Conservation (phyloP, 192 early-diverging fungal genomes). For the Coemansia sp. region DNA sequence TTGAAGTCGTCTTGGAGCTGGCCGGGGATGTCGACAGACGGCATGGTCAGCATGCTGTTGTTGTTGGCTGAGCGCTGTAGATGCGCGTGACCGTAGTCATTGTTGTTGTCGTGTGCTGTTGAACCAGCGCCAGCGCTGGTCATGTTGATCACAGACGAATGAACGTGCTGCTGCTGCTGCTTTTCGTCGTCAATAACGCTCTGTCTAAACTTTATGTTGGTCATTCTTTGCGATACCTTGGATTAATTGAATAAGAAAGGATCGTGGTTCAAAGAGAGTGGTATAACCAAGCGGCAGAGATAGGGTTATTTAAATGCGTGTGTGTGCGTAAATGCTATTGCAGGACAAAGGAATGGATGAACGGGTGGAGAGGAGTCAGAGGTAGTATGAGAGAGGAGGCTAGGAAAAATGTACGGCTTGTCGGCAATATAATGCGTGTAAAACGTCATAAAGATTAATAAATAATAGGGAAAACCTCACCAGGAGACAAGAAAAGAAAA, state of each 20-base stretch:
- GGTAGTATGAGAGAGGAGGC: too few relatives aligned
- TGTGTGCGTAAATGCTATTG: too few relatives aligned
- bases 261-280: neutral
- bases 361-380: too few relatives aligned
- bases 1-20: constrained; percentile 49
- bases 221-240: constrained; percentile 9
- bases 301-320: too few relatives aligned
- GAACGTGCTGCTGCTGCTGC: constrained; percentile 16
- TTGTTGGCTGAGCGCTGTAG: constrained; percentile 14
- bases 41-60: constrained; percentile 35
- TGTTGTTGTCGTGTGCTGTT: neutral
- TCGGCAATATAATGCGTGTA: too few relatives aligned
- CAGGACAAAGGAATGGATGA: too few relatives aligned
- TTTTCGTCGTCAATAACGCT: neutral
- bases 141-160: constrained; percentile 39
- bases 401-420: too few relatives aligned
- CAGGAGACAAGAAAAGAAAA: too few relatives aligned
- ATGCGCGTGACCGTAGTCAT: constrained; percentile 3
- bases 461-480: too few relatives aligned
- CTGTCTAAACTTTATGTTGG: constrained; percentile 29
- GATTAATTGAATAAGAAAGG: neutral
- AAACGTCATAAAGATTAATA: too few relatives aligned
- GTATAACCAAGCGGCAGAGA: neutral
- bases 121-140: constrained; percentile 19
- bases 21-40: constrained; percentile 33